Conservation (phyloP, 306 rosid species). For the Malus asiatica region DNA sequence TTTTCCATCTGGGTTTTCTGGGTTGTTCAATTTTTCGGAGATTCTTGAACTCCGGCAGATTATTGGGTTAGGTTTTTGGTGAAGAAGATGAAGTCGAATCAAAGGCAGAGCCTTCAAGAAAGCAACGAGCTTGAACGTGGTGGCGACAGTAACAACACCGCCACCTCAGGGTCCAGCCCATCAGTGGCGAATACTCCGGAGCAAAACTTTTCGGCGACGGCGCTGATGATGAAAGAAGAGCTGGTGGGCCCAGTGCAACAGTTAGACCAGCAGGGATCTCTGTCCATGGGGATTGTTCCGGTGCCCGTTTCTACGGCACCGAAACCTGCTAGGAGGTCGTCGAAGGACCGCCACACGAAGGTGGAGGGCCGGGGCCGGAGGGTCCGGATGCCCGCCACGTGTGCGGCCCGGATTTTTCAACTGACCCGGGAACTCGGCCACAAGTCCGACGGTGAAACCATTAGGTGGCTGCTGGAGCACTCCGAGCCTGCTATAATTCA, state of each 20-base stretch:
- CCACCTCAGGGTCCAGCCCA: conserved; percentile 17
- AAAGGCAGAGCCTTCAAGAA: conserved; percentile 4
- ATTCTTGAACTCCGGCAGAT: background rate
- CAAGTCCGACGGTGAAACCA: conserved; percentile 89
- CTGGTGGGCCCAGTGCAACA: conserved; percentile 23
- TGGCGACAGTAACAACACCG: conserved; percentile 7
- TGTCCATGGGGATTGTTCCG: conserved; percentile 25
- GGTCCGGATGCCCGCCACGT: conserved; percentile 74
- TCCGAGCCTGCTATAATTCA: conserved; percentile 66
- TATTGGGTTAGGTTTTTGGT: background rate
- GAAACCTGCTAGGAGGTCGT: conserved; percentile 25
- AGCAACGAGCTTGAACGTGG: conserved; percentile 14
- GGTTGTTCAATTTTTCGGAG: background rate
- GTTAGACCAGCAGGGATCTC: conserved; percentile 21
- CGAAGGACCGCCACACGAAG: conserved; percentile 84
- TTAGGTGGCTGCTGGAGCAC: conserved; percentile 72
- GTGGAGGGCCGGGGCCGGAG: conserved; percentile 90
- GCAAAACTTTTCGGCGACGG: conserved; percentile 4
- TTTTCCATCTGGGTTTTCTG: conserved; percentile 8
- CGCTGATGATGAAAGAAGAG: conserved; percentile 49
- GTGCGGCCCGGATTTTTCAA: conserved; percentile 82
- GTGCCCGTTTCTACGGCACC: conserved; percentile 16
- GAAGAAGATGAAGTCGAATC: conserved; percentile 30
- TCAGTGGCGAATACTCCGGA: conserved; percentile 8
- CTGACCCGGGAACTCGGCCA: conserved; percentile 73